phyloP scores from a whole-genome alignment of 371 early-diverging fungal genomes.

The Mortierella sp. region DNA sequence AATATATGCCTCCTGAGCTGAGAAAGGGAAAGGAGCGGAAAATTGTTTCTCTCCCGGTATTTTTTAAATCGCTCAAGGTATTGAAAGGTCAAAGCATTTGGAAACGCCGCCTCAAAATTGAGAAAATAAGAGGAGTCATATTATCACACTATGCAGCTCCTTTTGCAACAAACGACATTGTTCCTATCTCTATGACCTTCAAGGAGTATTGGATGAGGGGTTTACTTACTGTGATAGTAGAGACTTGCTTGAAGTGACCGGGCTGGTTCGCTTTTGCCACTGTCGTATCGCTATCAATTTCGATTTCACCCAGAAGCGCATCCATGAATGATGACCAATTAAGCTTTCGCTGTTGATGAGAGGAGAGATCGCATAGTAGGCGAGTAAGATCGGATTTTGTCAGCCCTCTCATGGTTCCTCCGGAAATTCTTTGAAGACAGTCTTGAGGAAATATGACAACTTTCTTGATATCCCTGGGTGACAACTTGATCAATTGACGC shows the following conservation, averaged over 20 bases:
- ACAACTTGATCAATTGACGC: not conserved
- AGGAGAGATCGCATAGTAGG: not conserved
- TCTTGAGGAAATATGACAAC: not conserved
- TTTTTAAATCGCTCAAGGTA: not conserved
- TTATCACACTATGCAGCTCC: no score
- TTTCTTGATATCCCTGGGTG: not conserved
- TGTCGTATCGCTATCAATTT: no score
- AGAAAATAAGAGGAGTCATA: no score
- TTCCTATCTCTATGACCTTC: no score
- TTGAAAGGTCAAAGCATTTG: not conserved
- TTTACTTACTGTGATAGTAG: no score
- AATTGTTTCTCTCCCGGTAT: not conserved
- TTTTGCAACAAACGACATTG: no score
- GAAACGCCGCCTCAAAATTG: no score
- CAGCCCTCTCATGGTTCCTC: not conserved
- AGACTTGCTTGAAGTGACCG: no score
- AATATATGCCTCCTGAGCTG: not conserved
- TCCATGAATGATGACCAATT: not conserved
- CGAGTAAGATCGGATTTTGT: not conserved
- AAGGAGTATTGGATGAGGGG: no score
- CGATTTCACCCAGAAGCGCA: not conserved
- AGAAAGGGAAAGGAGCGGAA: not conserved
- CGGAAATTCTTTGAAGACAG: not conserved
- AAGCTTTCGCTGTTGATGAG: not conserved
- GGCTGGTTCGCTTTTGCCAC: no score